Evolutionary conservation across 2,329 filamentous ascomycete species (phyloP).

Genomic region (Hirsutella rhossiliensis): DNA sequence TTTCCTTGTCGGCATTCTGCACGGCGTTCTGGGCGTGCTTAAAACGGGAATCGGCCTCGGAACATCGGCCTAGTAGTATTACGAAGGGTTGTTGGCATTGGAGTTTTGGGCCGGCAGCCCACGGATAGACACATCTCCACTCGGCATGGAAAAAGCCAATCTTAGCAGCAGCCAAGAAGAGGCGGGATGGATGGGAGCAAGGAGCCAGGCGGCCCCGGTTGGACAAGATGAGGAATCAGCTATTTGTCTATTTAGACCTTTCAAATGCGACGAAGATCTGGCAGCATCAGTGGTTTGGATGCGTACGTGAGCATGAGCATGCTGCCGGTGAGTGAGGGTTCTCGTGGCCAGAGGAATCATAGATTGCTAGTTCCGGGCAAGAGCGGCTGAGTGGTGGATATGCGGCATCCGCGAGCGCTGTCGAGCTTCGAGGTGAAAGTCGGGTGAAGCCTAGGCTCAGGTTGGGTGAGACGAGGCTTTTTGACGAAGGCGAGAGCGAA

Average conservation of each 20-base stretch:
- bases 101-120: conserved; percentile 11
- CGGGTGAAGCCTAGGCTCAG: not conserved
- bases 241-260: not conserved
- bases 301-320: too few species aligned
- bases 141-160: conserved; percentile 25
- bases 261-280: not conserved
- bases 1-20: conserved; percentile 4
- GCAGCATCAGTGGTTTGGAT: not conserved
- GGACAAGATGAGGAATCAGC: not conserved
- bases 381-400: too few species aligned
- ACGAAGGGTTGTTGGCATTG: conserved; percentile 3
- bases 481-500: too few species aligned
- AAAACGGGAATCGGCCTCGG: conserved; percentile 11
- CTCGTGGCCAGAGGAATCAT: too few species aligned
- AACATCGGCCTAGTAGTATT: not conserved
- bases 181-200: conserved; percentile 2
- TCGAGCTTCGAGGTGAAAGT: not conserved
- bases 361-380: too few species aligned
- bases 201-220: not conserved
- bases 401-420: too few species aligned
- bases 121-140: conserved; percentile 39
- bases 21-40: conserved; percentile 14
- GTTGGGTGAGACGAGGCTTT: too few species aligned
- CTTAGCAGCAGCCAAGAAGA: conserved; percentile 14
- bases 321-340: too few species aligned